Percentiles rank a stretch among this genome's conserved stretches.
Evolutionary conservation across 257 asterid genomes (phyloP).

Genomic region (Anisodus tanguticus): DNA sequence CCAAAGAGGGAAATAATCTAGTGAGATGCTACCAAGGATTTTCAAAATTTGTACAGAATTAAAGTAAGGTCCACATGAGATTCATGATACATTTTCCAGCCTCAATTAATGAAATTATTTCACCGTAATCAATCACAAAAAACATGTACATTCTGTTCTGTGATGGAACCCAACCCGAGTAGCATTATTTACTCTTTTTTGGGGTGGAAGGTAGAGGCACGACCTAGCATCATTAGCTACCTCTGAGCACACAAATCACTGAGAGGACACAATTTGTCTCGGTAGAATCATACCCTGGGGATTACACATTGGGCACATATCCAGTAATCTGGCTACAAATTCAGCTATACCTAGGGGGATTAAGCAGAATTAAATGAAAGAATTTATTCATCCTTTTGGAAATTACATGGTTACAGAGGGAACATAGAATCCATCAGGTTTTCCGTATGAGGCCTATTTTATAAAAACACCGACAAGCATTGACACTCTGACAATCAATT

Average conservation of each 20-base stretch:
- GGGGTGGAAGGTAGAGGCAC: slow-evolving; percentile 3
- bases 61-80: slow-evolving; percentile 10
- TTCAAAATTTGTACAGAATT: neutral
- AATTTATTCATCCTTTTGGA: neutral
- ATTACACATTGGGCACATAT: neutral
- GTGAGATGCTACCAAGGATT: slow-evolving; percentile 3
- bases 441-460: neutral
- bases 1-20: neutral
- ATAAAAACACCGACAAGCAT: neutral
- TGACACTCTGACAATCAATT: neutral
- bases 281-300: neutral
- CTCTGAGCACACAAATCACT: neutral
- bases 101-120: neutral
- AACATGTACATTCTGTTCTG: neutral
- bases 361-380: neutral
- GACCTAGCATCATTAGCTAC: slow-evolving; percentile 10
- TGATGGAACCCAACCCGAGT: slow-evolving; percentile 13
- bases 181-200: slow-evolving; percentile 18
- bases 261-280: neutral
- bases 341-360: neutral
- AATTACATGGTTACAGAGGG: neutral
- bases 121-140: neutral
- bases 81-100: neutral
- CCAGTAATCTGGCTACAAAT: neutral
- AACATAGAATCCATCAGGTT: neutral